Evolutionary conservation across 768 basidiomycete species (phyloP), one percentile per base, ranked within the genome.

Genomic region (Mrakia blollopis): DNA sequence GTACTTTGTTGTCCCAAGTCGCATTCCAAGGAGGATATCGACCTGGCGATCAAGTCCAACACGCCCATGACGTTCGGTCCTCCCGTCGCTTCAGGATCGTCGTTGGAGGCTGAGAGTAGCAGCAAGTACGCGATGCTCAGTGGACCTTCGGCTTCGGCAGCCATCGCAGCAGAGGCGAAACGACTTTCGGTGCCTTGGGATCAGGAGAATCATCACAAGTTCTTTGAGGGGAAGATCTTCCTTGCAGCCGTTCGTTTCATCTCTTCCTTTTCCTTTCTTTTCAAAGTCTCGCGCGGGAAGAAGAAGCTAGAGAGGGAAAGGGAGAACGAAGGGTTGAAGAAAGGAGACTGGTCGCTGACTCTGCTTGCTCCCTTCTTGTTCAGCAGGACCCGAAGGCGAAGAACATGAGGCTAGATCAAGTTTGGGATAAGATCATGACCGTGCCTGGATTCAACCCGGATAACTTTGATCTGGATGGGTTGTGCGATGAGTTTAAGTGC

Each of bases 371-470:
- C 68, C 47, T 50, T 57, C 57, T n/a, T 57, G 57, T 18, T 30
- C 25, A 62, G 37, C 65, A 75, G 77, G 71, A 74, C 37, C 72
- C 65, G 84, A 91, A 87, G 81, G 90, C 91, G 67, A 85, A 88
- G 77, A 92, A 93, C 79, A 84, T 93, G 18, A 91, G 92, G 82
- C 89, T 93, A 30, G 85, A 92, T 61, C 88, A 88, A 76, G 92
- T 92, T 18, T 93, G 91, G 92, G 85, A 88, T 79, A 89, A 85
- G 80, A 91, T 94, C 57, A 80, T 90, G 89, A 30, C 88, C 88
- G 44, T 88, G 90, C 81, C 92, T 91, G 3, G 88, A 80, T 93
- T 91, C 83, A 91, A 90, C 87, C 91, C 92, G 35, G 81, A 92
- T 89, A 90, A 91, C 80, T 85, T 88, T 54, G 92, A 93, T 80